Evolutionary conservation across 208 protist species (phyloP).

Genomic region (Acanthamoeba healyi): DNA sequence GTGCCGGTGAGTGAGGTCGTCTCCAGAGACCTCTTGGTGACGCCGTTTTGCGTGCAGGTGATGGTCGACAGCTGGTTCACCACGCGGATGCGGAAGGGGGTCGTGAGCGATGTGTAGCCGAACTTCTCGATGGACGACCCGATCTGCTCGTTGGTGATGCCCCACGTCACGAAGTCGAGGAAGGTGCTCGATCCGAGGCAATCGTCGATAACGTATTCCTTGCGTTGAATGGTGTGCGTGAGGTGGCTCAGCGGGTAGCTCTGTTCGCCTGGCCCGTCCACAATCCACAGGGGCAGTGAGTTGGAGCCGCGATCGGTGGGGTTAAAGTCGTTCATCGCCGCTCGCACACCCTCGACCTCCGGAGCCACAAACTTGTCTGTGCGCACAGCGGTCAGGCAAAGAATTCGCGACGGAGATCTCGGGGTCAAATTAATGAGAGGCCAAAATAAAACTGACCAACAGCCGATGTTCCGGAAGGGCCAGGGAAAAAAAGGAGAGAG

Average conservation of each 20-base stretch:
- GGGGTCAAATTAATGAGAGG: too few relatives aligned
- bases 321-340: conserved; percentile 18
- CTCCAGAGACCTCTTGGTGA: neutral
- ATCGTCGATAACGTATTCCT: neutral
- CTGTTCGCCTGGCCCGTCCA: neutral
- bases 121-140: neutral
- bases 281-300: neutral
- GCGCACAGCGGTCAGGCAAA: neutral
- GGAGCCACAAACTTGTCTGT: neutral
- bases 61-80: conserved; percentile 21
- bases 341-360: neutral
- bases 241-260: conserved; percentile 29
- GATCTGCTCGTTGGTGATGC: conserved; percentile 23
- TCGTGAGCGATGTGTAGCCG: conserved; percentile 14
- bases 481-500: neutral
- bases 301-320: neutral
- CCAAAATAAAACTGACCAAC: neutral
- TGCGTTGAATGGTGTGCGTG: neutral
- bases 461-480: neutral
- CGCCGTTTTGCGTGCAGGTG: neutral
- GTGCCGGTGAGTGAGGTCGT: neutral
- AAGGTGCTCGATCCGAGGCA: neutral
- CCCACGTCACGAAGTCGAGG: neutral
- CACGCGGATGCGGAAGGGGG: neutral
- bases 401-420: neutral